Base-by-base conservation (phyloP, 2,329 filamentous ascomycete genomes). In the Sporothrix euskadiensis region DNA sequence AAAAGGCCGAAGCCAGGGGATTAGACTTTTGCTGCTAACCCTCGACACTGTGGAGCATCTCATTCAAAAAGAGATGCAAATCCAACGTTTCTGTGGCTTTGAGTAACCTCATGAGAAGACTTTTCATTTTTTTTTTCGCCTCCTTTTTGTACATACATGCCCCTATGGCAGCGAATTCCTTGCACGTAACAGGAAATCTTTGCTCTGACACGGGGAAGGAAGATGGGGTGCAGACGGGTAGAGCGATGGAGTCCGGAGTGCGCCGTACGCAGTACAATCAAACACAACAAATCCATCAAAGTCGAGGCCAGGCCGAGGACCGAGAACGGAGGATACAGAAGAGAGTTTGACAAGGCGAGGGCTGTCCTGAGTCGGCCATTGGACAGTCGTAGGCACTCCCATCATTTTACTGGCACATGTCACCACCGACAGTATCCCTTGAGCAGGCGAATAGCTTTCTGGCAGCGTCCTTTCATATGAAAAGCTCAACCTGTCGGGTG, bases 81-180 rank as follows among this genome's bases (percentile, higher is more conserved):
- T 35, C 35, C 4, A 32, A 35, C 7, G 56, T 39, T 32, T 35
- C 8, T 35, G 35, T 8, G 14, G 6, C 6, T 44, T 49, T 19
- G 14, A 19, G 44, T 16, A 35, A 35, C 56, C 30, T 35, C 56
- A 59, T 19, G 2, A 32, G 7, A 30, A 32, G 54, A 57, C 1
- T 57, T 57, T 57, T 57, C 54, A 35, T 35, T 16, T 49, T 49
- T 49, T 65, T 65, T 65, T 65, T 65, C 44, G 59, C 59, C 59
- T 65, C 59, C 56, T 19, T 65, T 65, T 65, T 26, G n/a, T 65
- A 35, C 59, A 65, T 65, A 44, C 35, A 65, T 44, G 35, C 35
- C 59, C n/a, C 59, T 41, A 26, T 65, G n/a, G 59, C 56, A 59
- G 59, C 59, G 39, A 41, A n/a, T 59, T 35, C 35, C 4, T 59